Evolutionary conservation across 768 basidiomycete species (phyloP).

Genomic region (Serendipita sp.): DNA sequence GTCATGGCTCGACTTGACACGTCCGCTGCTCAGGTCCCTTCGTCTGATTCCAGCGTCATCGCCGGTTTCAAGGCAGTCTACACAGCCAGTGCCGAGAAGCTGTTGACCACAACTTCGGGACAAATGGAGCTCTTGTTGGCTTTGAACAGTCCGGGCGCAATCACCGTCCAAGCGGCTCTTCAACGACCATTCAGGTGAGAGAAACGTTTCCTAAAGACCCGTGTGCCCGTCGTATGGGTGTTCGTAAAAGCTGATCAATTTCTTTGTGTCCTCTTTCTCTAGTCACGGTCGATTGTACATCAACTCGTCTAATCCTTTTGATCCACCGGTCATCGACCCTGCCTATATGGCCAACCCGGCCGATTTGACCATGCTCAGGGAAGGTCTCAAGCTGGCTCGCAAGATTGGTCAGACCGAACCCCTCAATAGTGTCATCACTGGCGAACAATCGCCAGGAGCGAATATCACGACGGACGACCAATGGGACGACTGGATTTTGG

Average conservation of each 20-base stretch:
- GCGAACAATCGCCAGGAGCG: slow-evolving; percentile 35
- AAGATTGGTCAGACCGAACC: slow-evolving; percentile 36
- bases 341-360: slow-evolving; percentile 42
- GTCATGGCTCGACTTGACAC: slow-evolving; percentile 20
- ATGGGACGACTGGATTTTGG: slow-evolving; percentile 36
- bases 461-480: slow-evolving; percentile 36
- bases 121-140: slow-evolving; percentile 41
- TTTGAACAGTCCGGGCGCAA: slow-evolving; percentile 20
- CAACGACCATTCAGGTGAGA: slow-evolving; percentile 43
- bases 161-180: slow-evolving; percentile 47
- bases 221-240: not conserved
- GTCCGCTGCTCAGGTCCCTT: slow-evolving; percentile 27
- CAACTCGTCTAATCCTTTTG: slow-evolving; percentile 42
- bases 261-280: not conserved
- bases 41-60: slow-evolving; percentile 28
- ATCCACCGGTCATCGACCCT: slow-evolving; percentile 46
- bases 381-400: slow-evolving; percentile 48
- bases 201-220: slow-evolving; percentile 5
- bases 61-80: slow-evolving; percentile 44
- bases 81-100: slow-evolving; percentile 24
- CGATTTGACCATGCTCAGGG: slow-evolving; percentile 35
- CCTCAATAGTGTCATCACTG: slow-evolving; percentile 27
- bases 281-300: slow-evolving; percentile 47
- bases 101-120: slow-evolving; percentile 28
- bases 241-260: too few relatives aligned